A percentile compares a stretch with the other conserved stretches of the same genome.
Conservation (phyloP, 2,329 filamentous ascomycete species). For the Colletotrichum brevisporum region DNA sequence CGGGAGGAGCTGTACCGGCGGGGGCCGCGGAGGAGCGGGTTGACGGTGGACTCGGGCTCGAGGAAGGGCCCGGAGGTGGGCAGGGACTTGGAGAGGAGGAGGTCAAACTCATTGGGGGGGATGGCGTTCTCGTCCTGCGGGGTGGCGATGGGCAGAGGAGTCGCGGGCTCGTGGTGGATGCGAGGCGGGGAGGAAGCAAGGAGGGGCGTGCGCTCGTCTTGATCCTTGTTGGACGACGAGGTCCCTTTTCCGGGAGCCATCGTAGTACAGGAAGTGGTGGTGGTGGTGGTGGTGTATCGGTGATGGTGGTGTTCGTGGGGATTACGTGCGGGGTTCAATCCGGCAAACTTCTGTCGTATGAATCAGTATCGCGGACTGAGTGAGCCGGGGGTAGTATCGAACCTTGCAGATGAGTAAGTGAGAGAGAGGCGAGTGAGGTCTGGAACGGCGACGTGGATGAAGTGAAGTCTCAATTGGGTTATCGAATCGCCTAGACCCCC, state of each 20-base stretch:
- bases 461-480: not conserved
- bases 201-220: conserved; percentile 32
- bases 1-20: conserved; percentile 46
- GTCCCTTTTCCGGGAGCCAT: conserved; percentile 17
- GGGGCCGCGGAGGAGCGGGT: conserved; percentile 55
- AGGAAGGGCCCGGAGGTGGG: conserved; percentile 54
- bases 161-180: conserved; percentile 20
- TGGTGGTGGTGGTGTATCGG: not conserved
- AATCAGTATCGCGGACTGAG: no score
- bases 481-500: not conserved
- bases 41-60: conserved; percentile 58
- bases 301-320: no score
- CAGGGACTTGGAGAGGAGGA: conserved; percentile 56
- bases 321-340: no score
- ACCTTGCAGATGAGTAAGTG: not conserved
- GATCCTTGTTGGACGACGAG: not conserved
- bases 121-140: conserved; percentile 44
- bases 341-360: no score
- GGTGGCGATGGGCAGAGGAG: conserved; percentile 36
- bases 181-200: conserved; percentile 6
- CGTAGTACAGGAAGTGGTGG: not conserved
- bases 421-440: no score
- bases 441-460: not conserved
- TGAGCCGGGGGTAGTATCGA: no score
- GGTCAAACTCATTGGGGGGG: conserved; percentile 53